Conservation (phyloP, 1,284 basidiomycete genomes). For the Ceratobasidium sp. region DNA sequence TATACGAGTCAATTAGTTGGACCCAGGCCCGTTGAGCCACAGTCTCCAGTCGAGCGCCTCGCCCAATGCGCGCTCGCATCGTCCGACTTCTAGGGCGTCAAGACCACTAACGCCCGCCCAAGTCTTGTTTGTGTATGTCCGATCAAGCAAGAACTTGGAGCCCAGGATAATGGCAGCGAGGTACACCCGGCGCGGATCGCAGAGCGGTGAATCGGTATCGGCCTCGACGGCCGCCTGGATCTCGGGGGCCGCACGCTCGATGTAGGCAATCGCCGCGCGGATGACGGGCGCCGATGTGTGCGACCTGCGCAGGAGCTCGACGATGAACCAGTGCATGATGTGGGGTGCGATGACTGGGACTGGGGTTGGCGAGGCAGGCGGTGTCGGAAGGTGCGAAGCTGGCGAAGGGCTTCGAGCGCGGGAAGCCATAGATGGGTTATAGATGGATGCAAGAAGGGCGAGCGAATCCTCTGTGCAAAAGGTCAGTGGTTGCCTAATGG, state of each 20-base stretch:
- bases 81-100: slow-evolving; percentile 75
- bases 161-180: slow-evolving; percentile 87
- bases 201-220: slow-evolving; percentile 58
- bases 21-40: slow-evolving; percentile 66
- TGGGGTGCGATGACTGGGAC: slow-evolving; percentile 27
- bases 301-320: slow-evolving; percentile 28
- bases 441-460: slow-evolving; percentile 26
- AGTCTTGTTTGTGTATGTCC: slow-evolving; percentile 89
- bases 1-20: neutral
- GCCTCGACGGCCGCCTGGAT: slow-evolving; percentile 14
- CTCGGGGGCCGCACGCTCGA: slow-evolving; percentile 19
- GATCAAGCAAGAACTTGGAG: slow-evolving; percentile 91
- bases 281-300: slow-evolving; percentile 31
- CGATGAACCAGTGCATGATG: slow-evolving; percentile 34
- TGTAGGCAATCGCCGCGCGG: slow-evolving; percentile 24
- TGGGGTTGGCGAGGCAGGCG: slow-evolving; percentile 21
- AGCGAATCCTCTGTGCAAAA: slow-evolving; percentile 22
- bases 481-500: slow-evolving; percentile 1
- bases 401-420: neutral
- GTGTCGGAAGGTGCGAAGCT: slow-evolving; percentile 15
- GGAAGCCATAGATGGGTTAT: slow-evolving; percentile 18
- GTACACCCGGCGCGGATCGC: slow-evolving; percentile 88
- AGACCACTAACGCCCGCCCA: slow-evolving; percentile 88
- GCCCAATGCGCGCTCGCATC: slow-evolving; percentile 79
- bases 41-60: slow-evolving; percentile 81